phyloP scores from a whole-genome alignment of 2,329 filamentous ascomycete genomes.

The Parastagonospora avenae region DNA sequence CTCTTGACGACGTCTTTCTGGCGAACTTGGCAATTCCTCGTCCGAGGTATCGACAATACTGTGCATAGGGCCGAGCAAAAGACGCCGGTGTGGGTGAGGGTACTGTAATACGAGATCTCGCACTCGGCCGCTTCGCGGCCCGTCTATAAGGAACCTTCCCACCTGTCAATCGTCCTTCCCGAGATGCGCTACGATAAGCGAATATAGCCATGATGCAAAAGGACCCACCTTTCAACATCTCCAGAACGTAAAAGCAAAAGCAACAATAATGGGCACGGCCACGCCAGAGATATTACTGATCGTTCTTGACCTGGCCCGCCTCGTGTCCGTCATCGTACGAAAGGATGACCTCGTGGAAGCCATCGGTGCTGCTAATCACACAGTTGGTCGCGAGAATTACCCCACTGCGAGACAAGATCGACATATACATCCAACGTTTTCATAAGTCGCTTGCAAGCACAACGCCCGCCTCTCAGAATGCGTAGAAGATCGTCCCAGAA shows the following conservation, averaged over 20 bases:
- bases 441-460: neutral
- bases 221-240: neutral
- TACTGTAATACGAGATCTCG: constrained; percentile 1
- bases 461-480: neutral
- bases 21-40: too few species aligned
- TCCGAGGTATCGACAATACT: too few species aligned
- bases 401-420: neutral
- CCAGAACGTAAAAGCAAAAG: constrained; percentile 1
- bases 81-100: neutral
- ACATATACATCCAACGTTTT: neutral
- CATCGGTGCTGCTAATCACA: neutral
- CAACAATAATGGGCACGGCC: neutral
- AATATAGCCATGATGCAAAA: neutral
- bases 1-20: too few species aligned
- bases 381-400: neutral
- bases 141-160: neutral
- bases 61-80: neutral
- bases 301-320: too few species aligned
- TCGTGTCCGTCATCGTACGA: neutral
- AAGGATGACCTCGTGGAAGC: neutral
- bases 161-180: constrained; percentile 1
- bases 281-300: too few species aligned
- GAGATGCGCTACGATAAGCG: constrained; percentile 1
- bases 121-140: neutral
- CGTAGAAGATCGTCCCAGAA: constrained; percentile 2